Conservation (phyloP, 75 land plant species). For the Pinus albicaulis region DNA sequence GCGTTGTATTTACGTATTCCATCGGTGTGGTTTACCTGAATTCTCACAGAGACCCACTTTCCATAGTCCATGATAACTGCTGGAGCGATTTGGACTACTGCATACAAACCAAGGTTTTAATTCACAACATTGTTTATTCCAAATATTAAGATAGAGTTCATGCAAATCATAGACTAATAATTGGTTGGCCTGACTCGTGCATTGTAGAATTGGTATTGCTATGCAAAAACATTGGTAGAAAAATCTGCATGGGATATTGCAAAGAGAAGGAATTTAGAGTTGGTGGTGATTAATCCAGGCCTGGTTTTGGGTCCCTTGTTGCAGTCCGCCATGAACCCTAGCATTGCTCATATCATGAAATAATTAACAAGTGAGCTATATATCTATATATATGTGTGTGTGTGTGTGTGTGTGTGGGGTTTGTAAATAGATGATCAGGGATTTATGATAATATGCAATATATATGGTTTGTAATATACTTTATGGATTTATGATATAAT, state of each 20-base stretch:
- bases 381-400: too few species aligned
- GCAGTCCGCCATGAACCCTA: conserved; percentile 33
- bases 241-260: conserved; percentile 38
- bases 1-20: conserved; percentile 53
- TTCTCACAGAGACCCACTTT: conserved; percentile 14
- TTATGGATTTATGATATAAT: too few species aligned
- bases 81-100: conserved; percentile 54
- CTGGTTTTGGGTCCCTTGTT: conserved; percentile 52
- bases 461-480: too few species aligned
- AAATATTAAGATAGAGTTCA: not conserved
- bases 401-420: too few species aligned
- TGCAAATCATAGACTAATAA: too few species aligned
- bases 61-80: conserved; percentile 33
- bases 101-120: conserved; percentile 29
- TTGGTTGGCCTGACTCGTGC: too few species aligned
- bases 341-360: too few species aligned
- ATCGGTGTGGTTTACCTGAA: conserved; percentile 42
- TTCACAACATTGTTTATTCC: not conserved
- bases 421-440: too few species aligned
- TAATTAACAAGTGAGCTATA: too few species aligned
- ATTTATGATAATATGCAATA: too few species aligned
- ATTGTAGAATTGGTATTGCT: not conserved
- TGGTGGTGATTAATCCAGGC: conserved; percentile 44
- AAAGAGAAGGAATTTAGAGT: conserved; percentile 24
- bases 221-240: conserved; percentile 48